These are phyloP conservation scores for Trifolium pratense DNA, from an alignment of 306 rosid species.

Conservation along the genomic window DNA sequence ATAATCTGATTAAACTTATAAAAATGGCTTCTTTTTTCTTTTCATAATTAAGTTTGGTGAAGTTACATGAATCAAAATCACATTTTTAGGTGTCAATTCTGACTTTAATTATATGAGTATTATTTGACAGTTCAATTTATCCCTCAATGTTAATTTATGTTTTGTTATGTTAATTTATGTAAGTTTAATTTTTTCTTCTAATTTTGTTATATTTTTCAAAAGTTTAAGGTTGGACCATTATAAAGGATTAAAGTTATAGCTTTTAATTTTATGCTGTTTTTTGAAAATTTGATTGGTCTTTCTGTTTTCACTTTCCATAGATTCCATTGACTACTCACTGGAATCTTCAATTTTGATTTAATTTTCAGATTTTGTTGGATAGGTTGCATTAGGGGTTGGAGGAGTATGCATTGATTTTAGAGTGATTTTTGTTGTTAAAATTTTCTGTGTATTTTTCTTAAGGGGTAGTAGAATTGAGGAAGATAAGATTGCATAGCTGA, in stretches of 20 bases:
- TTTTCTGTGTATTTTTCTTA: slow-evolving; percentile 25
- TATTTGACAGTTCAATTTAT: slow-evolving; percentile 27
- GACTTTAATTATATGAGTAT: not conserved
- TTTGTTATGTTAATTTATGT: slow-evolving; percentile 15
- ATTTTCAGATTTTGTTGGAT: slow-evolving; percentile 44
- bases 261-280: slow-evolving; percentile 32
- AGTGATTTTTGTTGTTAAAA: slow-evolving; percentile 34
- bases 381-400: slow-evolving; percentile 35
- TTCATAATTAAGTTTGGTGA: not conserved
- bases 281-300: slow-evolving; percentile 19
- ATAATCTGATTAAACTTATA: slow-evolving; percentile 27
- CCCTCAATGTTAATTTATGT: slow-evolving; percentile 36
- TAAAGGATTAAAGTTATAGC: not conserved
- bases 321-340: slow-evolving; percentile 16
- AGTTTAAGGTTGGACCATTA: slow-evolving; percentile 21
- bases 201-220: not conserved
- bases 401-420: slow-evolving; percentile 35
- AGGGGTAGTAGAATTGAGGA: slow-evolving; percentile 38
- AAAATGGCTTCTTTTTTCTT: not conserved
- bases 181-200: slow-evolving; percentile 23
- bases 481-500: slow-evolving; percentile 36
- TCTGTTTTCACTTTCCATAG: slow-evolving; percentile 1
- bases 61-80: slow-evolving; percentile 36
- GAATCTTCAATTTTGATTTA: slow-evolving; percentile 36
- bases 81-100: slow-evolving; percentile 34